Conservation (phyloP, 495 filamentous ascomycete genomes). For the Lophium mytilinum region DNA sequence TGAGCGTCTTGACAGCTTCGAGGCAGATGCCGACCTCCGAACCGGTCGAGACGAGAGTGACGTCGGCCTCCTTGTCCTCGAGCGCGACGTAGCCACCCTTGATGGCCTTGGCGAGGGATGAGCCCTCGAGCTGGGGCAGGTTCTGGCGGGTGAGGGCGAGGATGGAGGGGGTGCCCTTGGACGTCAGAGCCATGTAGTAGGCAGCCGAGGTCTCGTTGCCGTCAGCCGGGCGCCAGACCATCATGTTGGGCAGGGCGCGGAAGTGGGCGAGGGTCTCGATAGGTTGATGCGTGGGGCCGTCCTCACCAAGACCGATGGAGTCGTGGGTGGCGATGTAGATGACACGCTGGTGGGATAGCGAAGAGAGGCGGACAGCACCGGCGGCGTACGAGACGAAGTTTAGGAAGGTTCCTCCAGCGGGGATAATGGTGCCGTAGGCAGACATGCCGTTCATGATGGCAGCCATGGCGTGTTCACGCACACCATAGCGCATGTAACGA, state of each 20-base stretch:
- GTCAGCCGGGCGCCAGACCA: constrained; percentile 99
- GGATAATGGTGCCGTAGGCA: constrained; percentile 91
- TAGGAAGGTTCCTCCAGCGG: constrained; percentile 92
- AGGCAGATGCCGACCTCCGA: constrained; percentile 93
- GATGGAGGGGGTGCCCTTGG: constrained; percentile 85
- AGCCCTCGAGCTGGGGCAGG: constrained; percentile 93
- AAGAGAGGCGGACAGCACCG: constrained; percentile 87
- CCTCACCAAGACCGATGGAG: constrained; percentile 98
- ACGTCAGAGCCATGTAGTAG: constrained; percentile 91
- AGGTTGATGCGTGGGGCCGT: constrained; percentile 97
- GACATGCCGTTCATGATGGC: constrained; percentile 96
- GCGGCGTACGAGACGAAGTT: constrained; percentile 99
- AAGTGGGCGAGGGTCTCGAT: constrained; percentile 99
- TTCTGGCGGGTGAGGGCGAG: constrained; percentile 96
- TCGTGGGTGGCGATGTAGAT: constrained; percentile 99
- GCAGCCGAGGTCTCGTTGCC: constrained; percentile 97
- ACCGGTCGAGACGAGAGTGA: constrained; percentile 91
- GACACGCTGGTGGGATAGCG: constrained; percentile 81
- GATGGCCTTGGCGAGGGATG: constrained; percentile 72
- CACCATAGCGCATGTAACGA: constrained; percentile 63
- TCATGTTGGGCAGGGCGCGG: constrained; percentile 97
- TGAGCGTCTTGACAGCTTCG: constrained; percentile 82
- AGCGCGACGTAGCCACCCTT: constrained; percentile 92
- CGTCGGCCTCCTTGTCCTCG: constrained; percentile 71
- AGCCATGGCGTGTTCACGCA: constrained; percentile 55